Base-by-base conservation (phyloP, 257 asterid species). In the Solanum phureja region DNA sequence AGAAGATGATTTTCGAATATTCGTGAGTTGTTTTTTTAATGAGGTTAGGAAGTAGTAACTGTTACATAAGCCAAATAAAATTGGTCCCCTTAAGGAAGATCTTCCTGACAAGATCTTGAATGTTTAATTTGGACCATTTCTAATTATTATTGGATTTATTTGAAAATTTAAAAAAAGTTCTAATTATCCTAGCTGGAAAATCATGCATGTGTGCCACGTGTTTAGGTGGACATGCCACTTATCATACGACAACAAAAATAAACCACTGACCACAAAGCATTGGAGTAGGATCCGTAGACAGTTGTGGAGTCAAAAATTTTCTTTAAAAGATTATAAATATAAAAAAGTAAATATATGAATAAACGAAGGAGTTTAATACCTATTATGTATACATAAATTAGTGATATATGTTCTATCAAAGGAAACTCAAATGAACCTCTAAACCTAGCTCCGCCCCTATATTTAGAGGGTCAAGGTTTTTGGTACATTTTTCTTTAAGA, bases 41-140 rank as follows among this genome's bases (percentile, higher is more conserved):
- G 7, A 38, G 56, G 83, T 76, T 76, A n/a, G 83, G 83, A 76
- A 76, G 58, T 37, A 10, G 3, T 73, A 73, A 21, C 52, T 75
- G 19, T 77, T 77, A 42, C 37, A 42, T 42, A 23, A 24, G 62
- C 13, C 69, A 31, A 71, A 66, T 83, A 12, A 34, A 18, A 31
- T 29, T 85, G 92, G 92, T 44, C 90, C 81, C 69, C 29, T 6
- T 8, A 3, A 8, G 12, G 42, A 35, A 60, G 91, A 89, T 90
- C 84, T 52, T 87, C 88, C 91, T 88, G 90, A 87, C 91, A 90
- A 5, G 87, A 91, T 90, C 91, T 90, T 90, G 69, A 82, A 29
- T 86, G 27, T 7, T 21, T 66, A 21, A 74, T 74, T 87, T 89
- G 88, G 93, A 83, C 91, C 89, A 89, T 83, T 35, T 77, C 68